Evolutionary conservation across 2,329 filamentous ascomycete species (phyloP).

Genomic region (Cercospora brassicicola): DNA sequence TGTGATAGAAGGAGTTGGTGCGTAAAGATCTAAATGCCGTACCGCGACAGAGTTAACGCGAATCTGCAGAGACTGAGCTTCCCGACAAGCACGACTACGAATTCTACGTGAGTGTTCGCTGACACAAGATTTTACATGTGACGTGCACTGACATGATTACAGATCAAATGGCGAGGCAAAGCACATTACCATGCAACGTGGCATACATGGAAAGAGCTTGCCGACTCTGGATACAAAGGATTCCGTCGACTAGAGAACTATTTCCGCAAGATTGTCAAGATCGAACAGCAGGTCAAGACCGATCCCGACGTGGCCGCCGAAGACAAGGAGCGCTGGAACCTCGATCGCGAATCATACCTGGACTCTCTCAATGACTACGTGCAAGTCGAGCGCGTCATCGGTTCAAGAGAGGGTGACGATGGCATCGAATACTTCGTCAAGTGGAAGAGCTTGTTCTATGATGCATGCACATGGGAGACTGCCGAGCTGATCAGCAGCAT

Average conservation of each 20-base stretch:
- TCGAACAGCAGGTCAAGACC: conserved; percentile 72
- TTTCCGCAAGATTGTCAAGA: conserved; percentile 76
- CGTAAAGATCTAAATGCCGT: conserved; percentile 8
- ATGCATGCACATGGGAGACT: conserved; percentile 90
- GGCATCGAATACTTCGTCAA: conserved; percentile 90
- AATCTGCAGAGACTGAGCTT: conserved; percentile 34
- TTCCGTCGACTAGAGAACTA: conserved; percentile 93
- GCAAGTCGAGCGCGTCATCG: conserved; percentile 89
- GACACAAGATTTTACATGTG: not conserved
- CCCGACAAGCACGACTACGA: conserved; percentile 76
- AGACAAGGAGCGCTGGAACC: conserved; percentile 87
- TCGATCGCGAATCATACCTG: conserved; percentile 88
- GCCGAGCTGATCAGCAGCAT: conserved; percentile 72
- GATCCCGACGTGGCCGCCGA: conserved; percentile 76
- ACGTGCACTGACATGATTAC: conserved; percentile 40
- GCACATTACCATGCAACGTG: conserved; percentile 95
- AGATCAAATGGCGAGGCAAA: conserved; percentile 95
- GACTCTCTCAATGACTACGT: conserved; percentile 88
- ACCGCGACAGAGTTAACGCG: not conserved
- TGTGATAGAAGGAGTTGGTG: conserved; percentile 63
- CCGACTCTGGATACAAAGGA: conserved; percentile 66
- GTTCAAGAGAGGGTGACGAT: conserved; percentile 74
- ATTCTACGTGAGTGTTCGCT: conserved; percentile 56
- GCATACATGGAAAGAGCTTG: conserved; percentile 76
- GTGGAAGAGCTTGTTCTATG: conserved; percentile 83